Evolutionary conservation across 345 rosid species (phyloP).

Genomic region (Arabidopsis suecica): DNA sequence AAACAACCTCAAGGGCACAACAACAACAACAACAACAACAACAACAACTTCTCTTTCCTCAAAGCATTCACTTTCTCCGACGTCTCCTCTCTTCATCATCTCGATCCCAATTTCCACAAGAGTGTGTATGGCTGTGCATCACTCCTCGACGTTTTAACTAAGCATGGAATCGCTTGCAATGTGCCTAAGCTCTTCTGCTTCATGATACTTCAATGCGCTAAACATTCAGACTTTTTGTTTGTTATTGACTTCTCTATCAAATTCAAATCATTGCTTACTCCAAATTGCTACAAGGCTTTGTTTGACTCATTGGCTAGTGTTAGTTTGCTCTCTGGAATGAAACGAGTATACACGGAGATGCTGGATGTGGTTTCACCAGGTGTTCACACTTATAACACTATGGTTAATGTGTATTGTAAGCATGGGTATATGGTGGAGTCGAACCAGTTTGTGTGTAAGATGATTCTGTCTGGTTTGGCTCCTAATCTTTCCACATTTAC

Average conservation of each 20-base stretch:
- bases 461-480: too few relatives aligned
- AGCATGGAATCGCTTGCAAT: not conserved
- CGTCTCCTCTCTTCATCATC: not conserved
- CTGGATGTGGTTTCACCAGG: not conserved
- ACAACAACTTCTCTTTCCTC: not conserved
- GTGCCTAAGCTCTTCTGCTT: not conserved
- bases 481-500: not conserved
- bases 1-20: too few relatives aligned
- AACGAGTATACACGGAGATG: not conserved
- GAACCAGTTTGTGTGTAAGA: too few relatives aligned
- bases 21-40: too few relatives aligned
- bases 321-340: not conserved
- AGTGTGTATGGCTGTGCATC: not conserved
- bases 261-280: not conserved
- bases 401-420: not conserved
- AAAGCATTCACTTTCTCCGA: not conserved
- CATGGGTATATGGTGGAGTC: not conserved
- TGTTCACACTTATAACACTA: not conserved
- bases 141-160: not conserved
- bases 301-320: not conserved
- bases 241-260: constrained; percentile 1
- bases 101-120: not conserved
- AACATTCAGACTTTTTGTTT: not conserved
- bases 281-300: not conserved
- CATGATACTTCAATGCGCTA: not conserved